These are phyloP conservation scores for Leptographium wingfieldii DNA, from an alignment of 2,329 filamentous ascomycete genomes.

Conservation along the genomic window DNA sequence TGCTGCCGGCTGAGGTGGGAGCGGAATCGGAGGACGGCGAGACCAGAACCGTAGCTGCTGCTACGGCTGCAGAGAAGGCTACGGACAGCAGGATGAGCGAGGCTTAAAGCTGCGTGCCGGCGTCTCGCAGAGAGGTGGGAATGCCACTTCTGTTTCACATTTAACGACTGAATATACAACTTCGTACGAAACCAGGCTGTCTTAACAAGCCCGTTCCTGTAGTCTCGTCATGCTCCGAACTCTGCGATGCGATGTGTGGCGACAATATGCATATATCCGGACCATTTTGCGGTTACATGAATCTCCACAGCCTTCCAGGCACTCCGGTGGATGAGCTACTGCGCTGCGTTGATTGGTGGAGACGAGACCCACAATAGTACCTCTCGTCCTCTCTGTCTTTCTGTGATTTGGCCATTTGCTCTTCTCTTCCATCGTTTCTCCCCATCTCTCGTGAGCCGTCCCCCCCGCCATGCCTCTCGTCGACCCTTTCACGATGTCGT, in stretches of 20 bases:
- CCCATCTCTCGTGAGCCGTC: neutral
- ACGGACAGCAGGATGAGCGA: slow-evolving; percentile 9
- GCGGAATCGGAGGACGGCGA: neutral
- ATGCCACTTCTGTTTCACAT: no score
- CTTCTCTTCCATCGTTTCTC: neutral
- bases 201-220: neutral
- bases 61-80: neutral
- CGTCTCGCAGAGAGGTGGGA: no score
- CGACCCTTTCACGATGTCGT: slow-evolving; percentile 21
- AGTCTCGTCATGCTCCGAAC: neutral
- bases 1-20: slow-evolving; percentile 42
- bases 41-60: neutral
- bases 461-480: slow-evolving; percentile 17
- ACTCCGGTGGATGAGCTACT: neutral
- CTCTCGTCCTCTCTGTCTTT: neutral
- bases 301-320: neutral
- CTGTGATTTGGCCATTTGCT: neutral
- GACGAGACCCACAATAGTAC: neutral
- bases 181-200: neutral
- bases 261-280: neutral
- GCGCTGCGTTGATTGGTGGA: neutral
- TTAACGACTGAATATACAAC: neutral
- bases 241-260: neutral
- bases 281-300: neutral
- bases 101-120: neutral